Evolutionary conservation across 768 basidiomycete genomes (phyloP).

Genomic region (Ramaria sp.): DNA sequence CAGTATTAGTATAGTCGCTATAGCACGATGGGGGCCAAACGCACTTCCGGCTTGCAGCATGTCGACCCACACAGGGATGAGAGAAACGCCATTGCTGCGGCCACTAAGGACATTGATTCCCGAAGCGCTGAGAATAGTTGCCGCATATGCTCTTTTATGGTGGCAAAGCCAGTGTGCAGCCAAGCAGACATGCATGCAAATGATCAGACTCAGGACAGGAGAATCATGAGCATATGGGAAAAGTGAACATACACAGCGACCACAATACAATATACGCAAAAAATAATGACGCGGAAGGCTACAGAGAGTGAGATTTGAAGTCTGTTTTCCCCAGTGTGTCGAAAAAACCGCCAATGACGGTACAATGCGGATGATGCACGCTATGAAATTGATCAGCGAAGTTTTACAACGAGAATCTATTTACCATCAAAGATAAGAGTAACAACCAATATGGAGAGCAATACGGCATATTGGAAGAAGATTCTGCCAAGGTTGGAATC

Average conservation of each 20-base stretch:
- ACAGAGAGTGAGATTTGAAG: not conserved
- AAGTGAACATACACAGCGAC: constrained; percentile 1
- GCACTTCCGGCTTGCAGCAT: not conserved
- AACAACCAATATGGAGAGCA: not conserved
- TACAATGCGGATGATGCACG: not conserved
- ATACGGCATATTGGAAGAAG: not conserved
- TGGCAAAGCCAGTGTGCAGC: not conserved
- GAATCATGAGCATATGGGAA: not conserved
- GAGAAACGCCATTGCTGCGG: too few relatives aligned
- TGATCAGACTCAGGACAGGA: not conserved
- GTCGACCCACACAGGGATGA: not conserved
- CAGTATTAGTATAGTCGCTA: not conserved
- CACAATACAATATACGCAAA: not conserved
- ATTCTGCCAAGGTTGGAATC: not conserved
- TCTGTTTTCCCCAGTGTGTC: not conserved
- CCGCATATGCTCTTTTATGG: too few relatives aligned
- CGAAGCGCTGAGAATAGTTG: too few relatives aligned
- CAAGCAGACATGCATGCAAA: not conserved
- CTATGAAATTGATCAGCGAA: not conserved
- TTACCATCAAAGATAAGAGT: not conserved
- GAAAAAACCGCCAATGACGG: not conserved
- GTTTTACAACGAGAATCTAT: not conserved
- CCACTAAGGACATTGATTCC: too few relatives aligned
- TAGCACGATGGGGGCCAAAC: not conserved
- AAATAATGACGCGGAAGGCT: not conserved